Conservation (phyloP, 148 eudicot species). For the Nyssa sinensis region DNA sequence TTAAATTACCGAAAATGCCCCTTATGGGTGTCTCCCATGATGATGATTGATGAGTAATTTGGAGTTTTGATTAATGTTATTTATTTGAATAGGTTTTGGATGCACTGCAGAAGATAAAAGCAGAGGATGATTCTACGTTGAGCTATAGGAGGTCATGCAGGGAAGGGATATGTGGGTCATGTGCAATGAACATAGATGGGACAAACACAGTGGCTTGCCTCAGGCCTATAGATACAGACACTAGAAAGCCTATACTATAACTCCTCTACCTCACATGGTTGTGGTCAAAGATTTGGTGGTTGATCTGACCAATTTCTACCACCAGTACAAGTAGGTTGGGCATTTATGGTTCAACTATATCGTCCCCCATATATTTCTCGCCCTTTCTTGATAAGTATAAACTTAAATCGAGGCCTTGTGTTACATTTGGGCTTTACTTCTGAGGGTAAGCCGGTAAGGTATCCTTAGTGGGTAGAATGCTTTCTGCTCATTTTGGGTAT, state of each 20-base stretch:
- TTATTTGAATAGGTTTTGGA: conserved; percentile 46
- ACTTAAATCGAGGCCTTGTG: too few species aligned
- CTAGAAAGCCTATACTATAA: conserved; percentile 49
- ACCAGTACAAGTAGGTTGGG: conserved; percentile 76
- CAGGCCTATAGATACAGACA: conserved; percentile 66
- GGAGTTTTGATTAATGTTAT: too few species aligned
- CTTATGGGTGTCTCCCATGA: too few species aligned
- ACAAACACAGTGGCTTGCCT: conserved; percentile 78
- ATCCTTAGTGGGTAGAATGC: too few species aligned
- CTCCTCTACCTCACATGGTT: conserved; percentile 84
- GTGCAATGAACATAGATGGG: conserved; percentile 87
- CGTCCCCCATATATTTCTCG: background rate
- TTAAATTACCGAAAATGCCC: too few species aligned
- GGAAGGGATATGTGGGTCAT: conserved; percentile 90
- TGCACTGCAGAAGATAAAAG: conserved; percentile 70
- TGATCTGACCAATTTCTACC: conserved; percentile 77
- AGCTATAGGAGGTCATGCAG: conserved; percentile 77
- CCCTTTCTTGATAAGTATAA: background rate
- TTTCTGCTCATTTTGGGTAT: too few species aligned
- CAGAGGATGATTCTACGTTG: conserved; percentile 66
- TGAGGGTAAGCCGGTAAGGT: too few species aligned
- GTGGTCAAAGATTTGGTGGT: conserved; percentile 85
- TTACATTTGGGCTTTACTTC: too few species aligned
- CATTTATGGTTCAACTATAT: too few species aligned
- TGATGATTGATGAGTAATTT: too few species aligned